Base-by-base conservation (phyloP, 2,329 filamentous ascomycete species). In the Apiospora arundinis region DNA sequence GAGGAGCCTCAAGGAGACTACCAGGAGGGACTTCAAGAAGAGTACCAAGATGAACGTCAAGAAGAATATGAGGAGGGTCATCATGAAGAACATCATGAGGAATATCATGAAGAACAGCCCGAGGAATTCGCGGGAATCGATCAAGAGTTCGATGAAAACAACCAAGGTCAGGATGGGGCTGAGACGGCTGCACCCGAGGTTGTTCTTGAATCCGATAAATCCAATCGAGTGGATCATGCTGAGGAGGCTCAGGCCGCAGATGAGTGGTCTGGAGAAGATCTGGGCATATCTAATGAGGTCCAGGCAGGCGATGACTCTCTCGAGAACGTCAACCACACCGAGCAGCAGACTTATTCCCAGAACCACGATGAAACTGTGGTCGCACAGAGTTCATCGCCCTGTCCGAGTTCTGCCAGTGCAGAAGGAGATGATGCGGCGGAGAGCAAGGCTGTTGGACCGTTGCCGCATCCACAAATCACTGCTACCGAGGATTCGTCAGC, bases 401-500 rank as follows among this genome's bases (percentile, higher is more conserved):
- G 18, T n/a, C 32, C 56, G 32, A 40, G 21, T 63, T 63, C 56
- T n/a, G 66, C 46, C 66, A 48, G 46, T 68, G 44, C 42, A 25
- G 42, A 32, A 32, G 25, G 12, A 32, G 67, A 68, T 48, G 23
- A 44, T 56, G 45, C 18, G 18, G 37, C 32, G 18, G 45, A 56
- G 37, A 56, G 46, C 67, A 56, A 25, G 28, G 12, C 56, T n/a
- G 56, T 63, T 23, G 56, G 32, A 18, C 56, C 56, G 7, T 32
- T 63, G 56, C 56, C 56, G 18, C 56, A 63, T 21, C 56, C 56
- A 21, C 56, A 63, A n/a, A 63, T 63, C 56, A 63, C 56, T 40
- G 56, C 67, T 49, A 42, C 37, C 18, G 67, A 69, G 46, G 37
- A 69, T 25, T 71, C 73, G 18, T 67, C 75, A 60, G 72, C 74